Evolutionary conservation across 352 stramenopile genomes (phyloP).

Genomic region (Phytophthora sp.): DNA sequence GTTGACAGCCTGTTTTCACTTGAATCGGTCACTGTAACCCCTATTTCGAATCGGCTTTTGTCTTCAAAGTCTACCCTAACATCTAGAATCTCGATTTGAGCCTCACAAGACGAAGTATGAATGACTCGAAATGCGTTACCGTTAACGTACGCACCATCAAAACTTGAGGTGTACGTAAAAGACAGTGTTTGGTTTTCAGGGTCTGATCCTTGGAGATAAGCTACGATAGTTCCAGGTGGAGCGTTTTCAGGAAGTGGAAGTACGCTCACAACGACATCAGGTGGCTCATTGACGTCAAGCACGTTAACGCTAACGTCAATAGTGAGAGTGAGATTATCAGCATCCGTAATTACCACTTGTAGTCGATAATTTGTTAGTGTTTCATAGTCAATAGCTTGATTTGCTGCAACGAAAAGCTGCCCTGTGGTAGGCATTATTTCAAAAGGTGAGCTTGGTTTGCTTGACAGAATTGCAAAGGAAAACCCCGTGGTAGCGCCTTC

Average conservation of each 20-base stretch:
- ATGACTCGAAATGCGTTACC: slow-evolving; percentile 46
- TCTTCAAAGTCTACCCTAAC: slow-evolving; percentile 50
- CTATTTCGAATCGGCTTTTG: slow-evolving; percentile 38
- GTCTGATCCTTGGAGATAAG: slow-evolving; percentile 42
- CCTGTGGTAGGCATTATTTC: slow-evolving; percentile 13
- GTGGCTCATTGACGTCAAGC: slow-evolving; percentile 32
- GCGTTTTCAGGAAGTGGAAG: slow-evolving; percentile 47
- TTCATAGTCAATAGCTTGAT: slow-evolving; percentile 28
- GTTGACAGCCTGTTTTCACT: slow-evolving; percentile 30
- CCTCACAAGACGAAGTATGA: slow-evolving; percentile 30
- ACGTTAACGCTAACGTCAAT: slow-evolving; percentile 23
- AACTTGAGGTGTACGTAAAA: slow-evolving; percentile 39
- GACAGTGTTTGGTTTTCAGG: slow-evolving; percentile 57
- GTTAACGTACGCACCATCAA: slow-evolving; percentile 19
- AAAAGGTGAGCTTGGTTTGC: slow-evolving; percentile 1
- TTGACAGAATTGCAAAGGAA: slow-evolving; percentile 9
- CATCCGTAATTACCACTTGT: slow-evolving; percentile 19
- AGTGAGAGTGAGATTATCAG: slow-evolving; percentile 12
- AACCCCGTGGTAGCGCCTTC: slow-evolving; percentile 12
- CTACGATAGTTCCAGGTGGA: slow-evolving; percentile 46
- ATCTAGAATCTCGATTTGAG: slow-evolving; percentile 51
- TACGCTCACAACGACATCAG: slow-evolving; percentile 1
- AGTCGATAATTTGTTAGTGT: slow-evolving; percentile 2
- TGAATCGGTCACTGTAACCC: slow-evolving; percentile 44
- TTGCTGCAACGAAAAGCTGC: slow-evolving; percentile 21